Percentiles rank a stretch among this genome's conserved stretches.
Conservation (phyloP, 768 basidiomycete genomes). For the Kwoniella sp. region DNA sequence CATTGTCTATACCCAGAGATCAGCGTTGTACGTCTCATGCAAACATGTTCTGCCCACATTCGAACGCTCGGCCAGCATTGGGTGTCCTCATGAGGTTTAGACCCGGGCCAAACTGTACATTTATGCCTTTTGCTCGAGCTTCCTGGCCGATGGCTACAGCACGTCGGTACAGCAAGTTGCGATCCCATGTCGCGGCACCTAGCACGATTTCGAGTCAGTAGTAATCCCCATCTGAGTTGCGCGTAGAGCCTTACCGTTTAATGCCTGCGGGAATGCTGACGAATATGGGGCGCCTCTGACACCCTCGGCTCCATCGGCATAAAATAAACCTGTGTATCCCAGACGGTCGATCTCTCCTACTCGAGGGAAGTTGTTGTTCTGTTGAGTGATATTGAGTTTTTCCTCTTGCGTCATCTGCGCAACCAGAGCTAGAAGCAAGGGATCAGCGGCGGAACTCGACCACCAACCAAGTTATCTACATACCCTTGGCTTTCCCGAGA, state of each 20-base stretch:
- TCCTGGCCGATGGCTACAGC: slow-evolving; percentile 77
- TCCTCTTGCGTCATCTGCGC: slow-evolving; percentile 27
- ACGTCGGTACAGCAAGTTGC: slow-evolving; percentile 69
- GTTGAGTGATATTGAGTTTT: slow-evolving; percentile 21
- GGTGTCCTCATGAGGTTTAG: slow-evolving; percentile 24
- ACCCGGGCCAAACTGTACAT: slow-evolving; percentile 21
- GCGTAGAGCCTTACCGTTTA: slow-evolving; percentile 12
- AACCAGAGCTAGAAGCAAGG: slow-evolving; percentile 2
- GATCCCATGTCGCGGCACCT: slow-evolving; percentile 61
- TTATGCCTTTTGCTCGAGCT: slow-evolving; percentile 60
- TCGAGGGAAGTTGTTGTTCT: slow-evolving; percentile 4
- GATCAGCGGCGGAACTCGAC: too few relatives aligned
- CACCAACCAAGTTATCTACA: background rate
- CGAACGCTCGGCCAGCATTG: slow-evolving; percentile 22
- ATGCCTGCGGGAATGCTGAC: slow-evolving; percentile 12
- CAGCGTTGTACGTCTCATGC: background rate
- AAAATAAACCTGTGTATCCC: slow-evolving; percentile 19
- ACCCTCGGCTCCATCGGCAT: slow-evolving; percentile 17
- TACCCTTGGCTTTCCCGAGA: slow-evolving; percentile 14
- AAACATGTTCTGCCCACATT: slow-evolving; percentile 11
- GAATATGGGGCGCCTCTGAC: slow-evolving; percentile 6
- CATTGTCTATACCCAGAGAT: slow-evolving; percentile 4
- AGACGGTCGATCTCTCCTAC: slow-evolving; percentile 26
- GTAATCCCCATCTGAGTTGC: too few relatives aligned
- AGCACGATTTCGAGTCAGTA: background rate